phyloP scores from a whole-genome alignment of 805 yeast species.

The Tetrapisispora nanseiensis region DNA sequence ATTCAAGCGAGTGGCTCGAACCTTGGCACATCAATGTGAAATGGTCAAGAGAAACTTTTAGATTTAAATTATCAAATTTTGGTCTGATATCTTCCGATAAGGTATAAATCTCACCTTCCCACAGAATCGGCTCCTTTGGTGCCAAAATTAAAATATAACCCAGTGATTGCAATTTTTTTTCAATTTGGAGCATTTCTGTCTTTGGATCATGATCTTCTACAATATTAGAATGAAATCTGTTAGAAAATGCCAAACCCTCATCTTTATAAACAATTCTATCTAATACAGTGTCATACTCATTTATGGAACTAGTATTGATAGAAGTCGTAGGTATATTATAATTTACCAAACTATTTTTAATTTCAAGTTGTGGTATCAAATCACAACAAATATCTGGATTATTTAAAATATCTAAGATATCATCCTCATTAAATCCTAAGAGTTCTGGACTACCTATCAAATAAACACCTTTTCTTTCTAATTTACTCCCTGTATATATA shows the following conservation, averaged over 20 bases:
- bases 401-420: conserved; percentile 36
- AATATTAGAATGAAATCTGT: conserved; percentile 5
- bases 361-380: conserved; percentile 27
- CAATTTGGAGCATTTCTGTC: conserved; percentile 19
- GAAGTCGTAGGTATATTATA: conserved; percentile 19
- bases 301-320: conserved; percentile 19
- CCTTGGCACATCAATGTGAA: conserved; percentile 37
- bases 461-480: conserved; percentile 69
- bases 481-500: conserved; percentile 55
- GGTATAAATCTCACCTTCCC: conserved; percentile 76
- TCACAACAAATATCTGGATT: conserved; percentile 46
- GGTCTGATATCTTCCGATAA: conserved; percentile 29
- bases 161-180: conserved; percentile 23
- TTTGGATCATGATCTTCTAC: conserved; percentile 21
- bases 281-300: conserved; percentile 22
- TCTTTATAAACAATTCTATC: conserved; percentile 19
- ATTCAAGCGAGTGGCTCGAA: conserved; percentile 47
- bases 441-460: conserved; percentile 57
- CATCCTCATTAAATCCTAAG: conserved; percentile 31
- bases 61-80: conserved; percentile 13
- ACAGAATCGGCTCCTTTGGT: conserved; percentile 75
- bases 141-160: conserved; percentile 67
- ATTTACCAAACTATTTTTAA: conserved; percentile 20
- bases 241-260: conserved; percentile 5
- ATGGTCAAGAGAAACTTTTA: conserved; percentile 13